A percentile compares a stretch with the other conserved stretches of the same genome.
These are phyloP conservation scores for Neurospora intermedia DNA, from an alignment of 495 filamentous ascomycete genomes.

Conservation along the genomic window DNA sequence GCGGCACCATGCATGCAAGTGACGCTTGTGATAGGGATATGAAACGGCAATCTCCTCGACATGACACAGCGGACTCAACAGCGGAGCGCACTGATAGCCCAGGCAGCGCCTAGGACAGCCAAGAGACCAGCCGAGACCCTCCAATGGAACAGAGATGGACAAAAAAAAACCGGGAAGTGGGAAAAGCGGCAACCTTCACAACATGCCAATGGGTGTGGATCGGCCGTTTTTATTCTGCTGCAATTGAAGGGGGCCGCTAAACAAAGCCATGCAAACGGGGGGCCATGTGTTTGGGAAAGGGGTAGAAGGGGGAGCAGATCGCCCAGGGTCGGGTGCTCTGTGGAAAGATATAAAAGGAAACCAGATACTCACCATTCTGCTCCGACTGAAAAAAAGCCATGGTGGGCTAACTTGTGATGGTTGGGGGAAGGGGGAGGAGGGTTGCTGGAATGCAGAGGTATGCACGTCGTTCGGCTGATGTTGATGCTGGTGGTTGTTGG, in stretches of 20 bases:
- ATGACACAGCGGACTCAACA: slow-evolving; percentile 36
- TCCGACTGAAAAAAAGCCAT: slow-evolving; percentile 23
- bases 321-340: background rate
- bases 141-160: slow-evolving; percentile 9
- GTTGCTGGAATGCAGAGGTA: background rate
- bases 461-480: background rate
- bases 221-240: slow-evolving; percentile 6
- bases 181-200: slow-evolving; percentile 11
- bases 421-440: background rate
- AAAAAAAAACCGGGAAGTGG: slow-evolving; percentile 27
- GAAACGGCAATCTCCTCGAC: slow-evolving; percentile 41
- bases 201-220: slow-evolving; percentile 11
- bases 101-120: background rate
- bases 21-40: slow-evolving; percentile 35
- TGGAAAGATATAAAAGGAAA: slow-evolving; percentile 5
- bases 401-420: slow-evolving; percentile 9
- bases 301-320: slow-evolving; percentile 3
- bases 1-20: slow-evolving; percentile 33
- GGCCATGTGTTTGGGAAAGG: background rate
- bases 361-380: slow-evolving; percentile 22
- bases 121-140: slow-evolving; percentile 5
- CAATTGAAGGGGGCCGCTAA: slow-evolving; percentile 9
- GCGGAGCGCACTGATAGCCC: slow-evolving; percentile 24
- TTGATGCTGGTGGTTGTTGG: background rate
- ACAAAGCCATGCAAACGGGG: slow-evolving; percentile 4